Conservation (phyloP, 2,329 filamentous ascomycete genomes). For the Neurospora sp. region DNA sequence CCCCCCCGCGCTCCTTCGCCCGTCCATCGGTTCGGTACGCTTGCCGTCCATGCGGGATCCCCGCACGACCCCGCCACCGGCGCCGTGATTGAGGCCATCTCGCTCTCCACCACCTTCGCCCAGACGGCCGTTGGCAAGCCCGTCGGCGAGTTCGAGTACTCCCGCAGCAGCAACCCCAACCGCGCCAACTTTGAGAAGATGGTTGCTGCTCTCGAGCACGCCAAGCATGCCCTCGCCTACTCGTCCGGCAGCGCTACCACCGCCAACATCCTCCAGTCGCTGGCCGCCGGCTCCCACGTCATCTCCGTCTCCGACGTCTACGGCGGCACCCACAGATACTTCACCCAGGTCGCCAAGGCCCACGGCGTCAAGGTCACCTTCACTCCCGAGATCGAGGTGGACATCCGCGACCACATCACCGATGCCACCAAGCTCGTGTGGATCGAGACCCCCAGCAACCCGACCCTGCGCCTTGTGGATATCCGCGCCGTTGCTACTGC, state of each 20-base stretch:
- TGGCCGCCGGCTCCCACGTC: conserved; percentile 85
- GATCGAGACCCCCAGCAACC: conserved; percentile 95
- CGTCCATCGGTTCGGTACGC: conserved; percentile 75
- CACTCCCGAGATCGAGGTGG: conserved; percentile 81
- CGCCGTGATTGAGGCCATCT: conserved; percentile 93
- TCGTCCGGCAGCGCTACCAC: conserved; percentile 90
- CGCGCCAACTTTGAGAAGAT: conserved; percentile 88
- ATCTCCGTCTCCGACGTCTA: conserved; percentile 97
- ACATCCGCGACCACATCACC: conserved; percentile 75
- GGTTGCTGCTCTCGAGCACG: conserved; percentile 85
- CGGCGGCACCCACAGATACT: conserved; percentile 95
- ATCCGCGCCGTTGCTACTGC: conserved; percentile 74
- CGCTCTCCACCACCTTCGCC: conserved; percentile 92
- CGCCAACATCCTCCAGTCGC: conserved; percentile 82
- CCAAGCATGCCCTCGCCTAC: conserved; percentile 87
- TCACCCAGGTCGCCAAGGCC: conserved; percentile 91
- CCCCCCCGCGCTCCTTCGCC: conserved; percentile 65
- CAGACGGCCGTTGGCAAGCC: conserved; percentile 82
- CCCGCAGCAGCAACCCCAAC: conserved; percentile 88
- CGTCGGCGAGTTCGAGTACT: conserved; percentile 86
- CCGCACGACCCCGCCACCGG: conserved; percentile 86
- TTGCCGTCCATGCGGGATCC: conserved; percentile 88
- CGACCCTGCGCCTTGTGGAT: conserved; percentile 85
- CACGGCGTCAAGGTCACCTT: conserved; percentile 94
- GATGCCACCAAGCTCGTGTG: conserved; percentile 88